These are phyloP conservation scores for Pythium guiyangense DNA, from an alignment of 352 stramenopile genomes.

Conservation along the genomic window DNA sequence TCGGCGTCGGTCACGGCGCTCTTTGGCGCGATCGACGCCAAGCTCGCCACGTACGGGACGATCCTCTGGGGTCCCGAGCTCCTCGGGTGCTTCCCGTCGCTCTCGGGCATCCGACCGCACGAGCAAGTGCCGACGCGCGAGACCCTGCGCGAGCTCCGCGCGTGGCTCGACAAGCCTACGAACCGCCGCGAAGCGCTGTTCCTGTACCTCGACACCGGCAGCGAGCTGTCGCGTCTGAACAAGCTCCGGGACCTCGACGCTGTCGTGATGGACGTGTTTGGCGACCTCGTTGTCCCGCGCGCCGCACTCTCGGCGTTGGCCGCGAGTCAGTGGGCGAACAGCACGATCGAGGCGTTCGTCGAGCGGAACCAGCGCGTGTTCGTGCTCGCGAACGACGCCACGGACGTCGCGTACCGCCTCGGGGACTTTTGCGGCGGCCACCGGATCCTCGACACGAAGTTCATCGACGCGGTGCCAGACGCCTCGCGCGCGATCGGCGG, in stretches of 20 bases:
- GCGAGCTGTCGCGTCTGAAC: too few relatives aligned
- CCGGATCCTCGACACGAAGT: conserved; percentile 30
- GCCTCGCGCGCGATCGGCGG: conserved; percentile 32
- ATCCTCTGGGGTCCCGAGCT: conserved; percentile 41
- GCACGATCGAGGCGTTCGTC: conserved; percentile 40
- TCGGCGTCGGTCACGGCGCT: conserved; percentile 58
- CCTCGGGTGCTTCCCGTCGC: conserved; percentile 72
- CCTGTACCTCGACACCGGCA: conserved; percentile 57
- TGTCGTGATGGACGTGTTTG: conserved; percentile 42
- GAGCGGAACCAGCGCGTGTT: conserved; percentile 47
- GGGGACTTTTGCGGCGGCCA: conserved; percentile 37
- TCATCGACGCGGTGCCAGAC: conserved; percentile 32
- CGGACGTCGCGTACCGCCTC: conserved; percentile 54
- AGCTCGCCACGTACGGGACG: conserved; percentile 21
- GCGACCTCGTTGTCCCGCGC: conserved; percentile 35
- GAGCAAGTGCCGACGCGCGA: conserved; percentile 43
- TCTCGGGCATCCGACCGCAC: conserved; percentile 72
- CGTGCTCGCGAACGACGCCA: conserved; percentile 30
- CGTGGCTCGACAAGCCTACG: conserved; percentile 41
- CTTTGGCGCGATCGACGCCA: conserved; percentile 24
- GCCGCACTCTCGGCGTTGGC: conserved; percentile 31
- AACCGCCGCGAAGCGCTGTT: conserved; percentile 44
- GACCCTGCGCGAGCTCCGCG: conserved; percentile 48
- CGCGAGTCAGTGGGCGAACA: conserved; percentile 29
- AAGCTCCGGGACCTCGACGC: conserved; percentile 31